phyloP scores from a whole-genome alignment of 495 filamentous ascomycete genomes.

The Symbiotaphrina buchneri region DNA sequence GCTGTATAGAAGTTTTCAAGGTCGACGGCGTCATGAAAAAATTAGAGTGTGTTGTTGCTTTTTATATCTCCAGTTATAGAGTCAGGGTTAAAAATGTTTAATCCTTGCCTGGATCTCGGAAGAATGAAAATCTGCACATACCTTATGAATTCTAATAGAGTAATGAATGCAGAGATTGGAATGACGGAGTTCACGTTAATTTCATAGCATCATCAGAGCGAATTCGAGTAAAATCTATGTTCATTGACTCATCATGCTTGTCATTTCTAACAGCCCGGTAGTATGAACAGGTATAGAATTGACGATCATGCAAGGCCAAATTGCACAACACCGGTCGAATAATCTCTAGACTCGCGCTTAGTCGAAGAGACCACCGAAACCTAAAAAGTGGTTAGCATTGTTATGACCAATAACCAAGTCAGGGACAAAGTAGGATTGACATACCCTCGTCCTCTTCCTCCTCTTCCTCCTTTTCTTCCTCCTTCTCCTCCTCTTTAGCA shows the following conservation, averaged over 20 bases:
- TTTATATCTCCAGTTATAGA: constrained; percentile 25
- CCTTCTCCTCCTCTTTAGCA: constrained; percentile 18
- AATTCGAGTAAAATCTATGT: too few relatives aligned
- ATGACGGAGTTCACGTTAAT: too few relatives aligned
- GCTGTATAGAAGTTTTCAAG: neutral
- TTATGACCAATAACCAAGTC: neutral
- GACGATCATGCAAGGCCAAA: too few relatives aligned
- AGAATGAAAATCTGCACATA: neutral
- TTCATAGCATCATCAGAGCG: too few relatives aligned
- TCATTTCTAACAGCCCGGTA: too few relatives aligned
- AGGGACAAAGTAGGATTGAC: constrained; percentile 4
- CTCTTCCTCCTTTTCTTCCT: constrained; percentile 27
- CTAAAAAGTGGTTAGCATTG: constrained; percentile 1
- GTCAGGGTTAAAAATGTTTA: constrained; percentile 36
- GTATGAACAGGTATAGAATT: too few relatives aligned
- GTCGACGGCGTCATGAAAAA: constrained; percentile 36
- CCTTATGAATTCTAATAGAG: too few relatives aligned
- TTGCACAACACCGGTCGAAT: constrained; percentile 12
- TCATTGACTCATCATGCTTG: too few relatives aligned
- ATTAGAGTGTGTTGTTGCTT: constrained; percentile 33
- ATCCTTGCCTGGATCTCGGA: constrained; percentile 24
- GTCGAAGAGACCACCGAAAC: constrained; percentile 50
- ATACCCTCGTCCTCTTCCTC: constrained; percentile 36
- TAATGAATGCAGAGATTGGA: too few relatives aligned
- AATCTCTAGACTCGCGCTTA: constrained; percentile 19